Percentiles rank a stretch among this genome's conserved stretches.
phyloP scores from a whole-genome alignment of 176 grass and related monocot genomes.

The Melocanna baccifera region DNA sequence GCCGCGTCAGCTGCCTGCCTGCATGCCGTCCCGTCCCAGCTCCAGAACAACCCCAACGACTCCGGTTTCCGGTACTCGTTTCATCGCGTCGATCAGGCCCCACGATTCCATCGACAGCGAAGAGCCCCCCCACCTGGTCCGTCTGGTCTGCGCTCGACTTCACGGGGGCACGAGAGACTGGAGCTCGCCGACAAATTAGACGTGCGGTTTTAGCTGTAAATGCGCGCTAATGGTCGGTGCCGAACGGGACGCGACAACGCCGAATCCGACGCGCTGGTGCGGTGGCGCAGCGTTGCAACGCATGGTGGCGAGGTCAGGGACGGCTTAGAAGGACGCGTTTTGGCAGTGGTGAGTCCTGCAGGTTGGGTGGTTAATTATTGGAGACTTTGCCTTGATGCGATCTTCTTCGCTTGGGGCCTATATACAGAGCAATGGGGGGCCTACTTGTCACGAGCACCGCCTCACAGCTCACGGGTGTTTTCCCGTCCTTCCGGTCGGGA shows the following conservation, averaged over 20 bases:
- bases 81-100: neutral
- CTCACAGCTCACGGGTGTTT: neutral
- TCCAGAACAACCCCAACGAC: neutral
- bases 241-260: neutral
- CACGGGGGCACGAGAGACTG: neutral
- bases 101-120: neutral
- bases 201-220: neutral
- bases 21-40: neutral
- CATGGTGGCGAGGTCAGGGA: neutral
- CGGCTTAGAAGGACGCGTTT: neutral
- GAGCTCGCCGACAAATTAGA: conserved; percentile 9
- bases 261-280: neutral
- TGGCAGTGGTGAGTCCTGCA: neutral
- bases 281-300: neutral
- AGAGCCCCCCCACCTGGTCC: no score
- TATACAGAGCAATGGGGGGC: neutral
- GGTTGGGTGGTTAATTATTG: neutral
- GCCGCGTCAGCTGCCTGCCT: neutral
- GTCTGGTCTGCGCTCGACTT: no score
- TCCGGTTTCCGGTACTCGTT: neutral
- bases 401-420: no score
- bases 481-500: no score
- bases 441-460: neutral
- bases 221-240: neutral
- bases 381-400: no score